Conservation (phyloP, 2,329 filamentous ascomycete species). For the Sporothrix pseudoabietina region DNA sequence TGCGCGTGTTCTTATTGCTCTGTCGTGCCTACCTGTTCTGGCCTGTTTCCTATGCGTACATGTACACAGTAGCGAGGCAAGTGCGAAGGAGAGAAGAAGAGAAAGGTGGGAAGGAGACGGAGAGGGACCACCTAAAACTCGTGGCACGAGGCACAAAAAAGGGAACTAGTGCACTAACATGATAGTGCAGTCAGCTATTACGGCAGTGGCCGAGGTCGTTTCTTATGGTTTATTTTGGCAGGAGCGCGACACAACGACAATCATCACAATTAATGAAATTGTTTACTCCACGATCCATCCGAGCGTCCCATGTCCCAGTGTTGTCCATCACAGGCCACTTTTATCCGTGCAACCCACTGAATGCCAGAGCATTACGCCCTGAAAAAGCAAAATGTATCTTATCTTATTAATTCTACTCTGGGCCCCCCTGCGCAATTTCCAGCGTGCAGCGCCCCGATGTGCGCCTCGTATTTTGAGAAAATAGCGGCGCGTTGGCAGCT, state of each 20-base stretch:
- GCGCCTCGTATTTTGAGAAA: slow-evolving; percentile 17
- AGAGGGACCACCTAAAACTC: not conserved
- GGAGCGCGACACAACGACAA: slow-evolving; percentile 7
- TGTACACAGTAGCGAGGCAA: not conserved
- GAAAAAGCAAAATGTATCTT: not conserved
- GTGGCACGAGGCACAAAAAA: slow-evolving; percentile 18
- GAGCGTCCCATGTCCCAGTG: not conserved
- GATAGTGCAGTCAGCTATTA: slow-evolving; percentile 9
- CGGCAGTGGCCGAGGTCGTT: slow-evolving; percentile 21
- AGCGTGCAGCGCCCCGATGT: not conserved
- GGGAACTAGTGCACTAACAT: slow-evolving; percentile 10
- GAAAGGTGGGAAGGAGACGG: not conserved
- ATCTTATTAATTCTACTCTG: not conserved
- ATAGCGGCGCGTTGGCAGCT: not conserved
- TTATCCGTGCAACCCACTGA: slow-evolving; percentile 16
- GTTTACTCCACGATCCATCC: no score
- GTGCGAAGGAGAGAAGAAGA: not conserved
- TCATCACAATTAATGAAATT: not conserved
- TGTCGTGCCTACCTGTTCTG: slow-evolving; percentile 21
- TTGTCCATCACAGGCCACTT: not conserved
- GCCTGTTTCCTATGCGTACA: no score
- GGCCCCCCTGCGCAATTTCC: not conserved
- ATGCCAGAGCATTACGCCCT: not conserved
- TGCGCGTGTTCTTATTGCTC: not conserved
- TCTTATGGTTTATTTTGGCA: slow-evolving; percentile 1